phyloP scores from a whole-genome alignment of 2,329 filamentous ascomycete genomes.

The Monosporascus sp. region DNA sequence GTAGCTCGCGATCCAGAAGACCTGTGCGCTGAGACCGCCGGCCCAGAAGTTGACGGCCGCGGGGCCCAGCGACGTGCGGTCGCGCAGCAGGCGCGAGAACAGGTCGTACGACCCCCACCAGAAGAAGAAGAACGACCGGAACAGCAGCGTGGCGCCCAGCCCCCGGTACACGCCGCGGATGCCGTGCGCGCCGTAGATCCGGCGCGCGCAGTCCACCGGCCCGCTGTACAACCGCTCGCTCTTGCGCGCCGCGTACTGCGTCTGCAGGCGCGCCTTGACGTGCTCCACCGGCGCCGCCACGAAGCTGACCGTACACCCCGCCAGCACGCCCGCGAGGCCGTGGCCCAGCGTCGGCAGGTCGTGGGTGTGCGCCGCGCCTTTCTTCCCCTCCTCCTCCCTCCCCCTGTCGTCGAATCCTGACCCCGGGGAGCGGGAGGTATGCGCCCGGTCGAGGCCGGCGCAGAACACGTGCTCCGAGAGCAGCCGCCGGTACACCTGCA shows the following conservation, averaged over 20 bases:
- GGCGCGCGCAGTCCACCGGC: slow-evolving; percentile 75
- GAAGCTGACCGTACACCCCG: slow-evolving; percentile 86
- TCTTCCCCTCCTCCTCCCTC: slow-evolving; percentile 25
- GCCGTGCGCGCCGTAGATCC: slow-evolving; percentile 68
- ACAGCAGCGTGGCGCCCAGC: slow-evolving; percentile 76
- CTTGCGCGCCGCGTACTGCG: slow-evolving; percentile 84
- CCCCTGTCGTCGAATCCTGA: slow-evolving; percentile 25
- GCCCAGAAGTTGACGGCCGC: slow-evolving; percentile 96
- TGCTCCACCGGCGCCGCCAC: slow-evolving; percentile 93
- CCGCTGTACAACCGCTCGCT: slow-evolving; percentile 74
- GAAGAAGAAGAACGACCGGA: slow-evolving; percentile 92
- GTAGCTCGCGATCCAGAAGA: slow-evolving; percentile 92
- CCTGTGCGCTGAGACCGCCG: slow-evolving; percentile 83
- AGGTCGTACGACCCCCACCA: slow-evolving; percentile 98
- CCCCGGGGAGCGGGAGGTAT: slow-evolving; percentile 32
- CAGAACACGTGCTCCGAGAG: slow-evolving; percentile 76
- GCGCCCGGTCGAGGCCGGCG: slow-evolving; percentile 26
- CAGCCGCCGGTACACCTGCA: slow-evolving; percentile 83
- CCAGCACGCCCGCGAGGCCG: slow-evolving; percentile 79
- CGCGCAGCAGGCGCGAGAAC: slow-evolving; percentile 62
- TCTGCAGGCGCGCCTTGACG: slow-evolving; percentile 87
- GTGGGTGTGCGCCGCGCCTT: slow-evolving; percentile 26
- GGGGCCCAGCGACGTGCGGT: slow-evolving; percentile 63
- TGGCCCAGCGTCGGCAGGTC: slow-evolving; percentile 72
- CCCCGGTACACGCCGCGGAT: slow-evolving; percentile 80